Conservation (phyloP, 1,284 basidiomycete genomes). For the Papiliotrema laurentii region DNA sequence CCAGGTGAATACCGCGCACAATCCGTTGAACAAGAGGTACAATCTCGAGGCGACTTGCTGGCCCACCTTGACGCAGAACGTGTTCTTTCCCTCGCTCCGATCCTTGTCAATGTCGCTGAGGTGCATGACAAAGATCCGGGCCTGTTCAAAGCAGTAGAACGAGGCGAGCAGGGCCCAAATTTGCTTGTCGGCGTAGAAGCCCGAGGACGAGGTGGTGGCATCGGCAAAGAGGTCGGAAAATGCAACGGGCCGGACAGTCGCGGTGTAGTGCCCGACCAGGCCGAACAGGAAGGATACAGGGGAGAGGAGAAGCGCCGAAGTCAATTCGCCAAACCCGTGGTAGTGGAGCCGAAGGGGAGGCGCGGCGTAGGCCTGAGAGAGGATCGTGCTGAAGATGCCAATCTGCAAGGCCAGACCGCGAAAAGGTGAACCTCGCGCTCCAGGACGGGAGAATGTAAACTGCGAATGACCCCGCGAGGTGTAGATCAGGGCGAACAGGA, state of each 20-base stretch:
- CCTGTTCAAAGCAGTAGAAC: constrained; percentile 23
- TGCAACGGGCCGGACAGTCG: constrained; percentile 5
- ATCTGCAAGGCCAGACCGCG: constrained; percentile 14
- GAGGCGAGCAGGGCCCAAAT: constrained; percentile 15
- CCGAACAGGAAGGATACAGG: constrained; percentile 21
- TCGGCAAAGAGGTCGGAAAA: constrained; percentile 9
- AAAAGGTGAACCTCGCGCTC: constrained; percentile 10
- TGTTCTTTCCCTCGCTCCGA: constrained; percentile 16
- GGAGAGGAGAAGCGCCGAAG: constrained; percentile 17
- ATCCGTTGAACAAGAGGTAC: constrained; percentile 9
- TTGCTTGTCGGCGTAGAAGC: constrained; percentile 14
- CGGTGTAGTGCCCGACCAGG: constrained; percentile 22
- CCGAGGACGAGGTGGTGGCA: not conserved
- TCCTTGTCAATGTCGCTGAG: constrained; percentile 25
- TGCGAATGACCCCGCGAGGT: not conserved
- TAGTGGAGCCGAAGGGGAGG: constrained; percentile 26
- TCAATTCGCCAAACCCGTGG: constrained; percentile 20
- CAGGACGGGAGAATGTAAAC: not conserved
- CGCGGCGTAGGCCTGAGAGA: constrained; percentile 23
- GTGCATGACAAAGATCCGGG: constrained; percentile 26
- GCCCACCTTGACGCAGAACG: constrained; percentile 15
- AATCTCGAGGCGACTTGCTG: constrained; percentile 2
- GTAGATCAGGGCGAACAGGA: constrained; percentile 4
- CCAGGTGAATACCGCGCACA: constrained; percentile 5
- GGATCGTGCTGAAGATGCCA: constrained; percentile 17